Percentiles rank a stretch among this genome's conserved stretches.
Conservation (phyloP, 768 basidiomycete genomes). For the Kondoa malvinella region DNA sequence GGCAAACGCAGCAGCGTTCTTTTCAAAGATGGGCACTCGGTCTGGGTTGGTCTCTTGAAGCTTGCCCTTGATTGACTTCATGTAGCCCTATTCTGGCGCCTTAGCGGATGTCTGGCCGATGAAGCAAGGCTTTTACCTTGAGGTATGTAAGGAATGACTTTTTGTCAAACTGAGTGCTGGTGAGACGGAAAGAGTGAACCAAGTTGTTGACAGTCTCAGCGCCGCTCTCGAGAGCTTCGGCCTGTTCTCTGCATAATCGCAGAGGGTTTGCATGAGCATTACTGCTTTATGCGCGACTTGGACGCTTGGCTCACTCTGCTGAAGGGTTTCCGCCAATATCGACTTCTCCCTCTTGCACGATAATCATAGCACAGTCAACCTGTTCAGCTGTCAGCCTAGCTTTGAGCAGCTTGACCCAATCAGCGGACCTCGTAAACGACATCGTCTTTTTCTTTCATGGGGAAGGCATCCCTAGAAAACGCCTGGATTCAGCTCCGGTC, state of each 20-base stretch:
- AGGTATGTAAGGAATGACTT: conserved; percentile 65
- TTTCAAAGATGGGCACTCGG: conserved; percentile 59
- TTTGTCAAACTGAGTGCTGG: conserved; percentile 68
- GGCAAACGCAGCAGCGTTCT: conserved; percentile 31
- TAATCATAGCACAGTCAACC: conserved; percentile 24
- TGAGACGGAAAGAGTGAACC: conserved; percentile 76
- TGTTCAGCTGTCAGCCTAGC: neutral
- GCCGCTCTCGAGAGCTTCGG: conserved; percentile 66
- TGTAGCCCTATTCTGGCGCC: conserved; percentile 50
- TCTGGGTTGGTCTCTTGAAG: conserved; percentile 44
- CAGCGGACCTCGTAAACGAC: conserved; percentile 48
- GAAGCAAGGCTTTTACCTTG: conserved; percentile 41
- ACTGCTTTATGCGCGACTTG: too few relatives aligned
- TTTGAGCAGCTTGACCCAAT: neutral
- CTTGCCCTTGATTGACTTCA: conserved; percentile 69
- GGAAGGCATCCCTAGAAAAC: conserved; percentile 31
- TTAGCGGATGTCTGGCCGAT: conserved; percentile 1
- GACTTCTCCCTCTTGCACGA: conserved; percentile 45
- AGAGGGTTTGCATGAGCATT: neutral
- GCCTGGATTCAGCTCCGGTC: neutral
- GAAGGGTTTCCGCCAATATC: conserved; percentile 81
- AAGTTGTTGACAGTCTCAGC: conserved; percentile 69
- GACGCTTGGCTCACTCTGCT: conserved; percentile 9
- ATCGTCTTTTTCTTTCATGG: conserved; percentile 46
- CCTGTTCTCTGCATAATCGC: conserved; percentile 39